phyloP scores from a whole-genome alignment of 345 rosid genomes.

The Adansonia digitata region DNA sequence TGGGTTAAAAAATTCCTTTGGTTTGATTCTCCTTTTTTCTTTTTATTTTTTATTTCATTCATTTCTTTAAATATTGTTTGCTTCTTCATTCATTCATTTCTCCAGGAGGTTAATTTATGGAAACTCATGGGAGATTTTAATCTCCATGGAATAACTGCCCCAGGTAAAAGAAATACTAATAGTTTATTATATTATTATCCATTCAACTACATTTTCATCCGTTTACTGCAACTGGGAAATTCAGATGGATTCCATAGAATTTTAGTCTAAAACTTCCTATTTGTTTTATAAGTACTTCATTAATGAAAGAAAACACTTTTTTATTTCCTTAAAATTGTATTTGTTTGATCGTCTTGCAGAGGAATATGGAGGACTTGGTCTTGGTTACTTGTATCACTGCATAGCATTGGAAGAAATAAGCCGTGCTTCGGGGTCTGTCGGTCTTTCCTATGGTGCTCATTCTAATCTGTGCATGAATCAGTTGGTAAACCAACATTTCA shows the following conservation, averaged over 20 bases:
- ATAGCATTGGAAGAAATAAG: constrained; percentile 90
- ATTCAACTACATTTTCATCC: not conserved
- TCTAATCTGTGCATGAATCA: constrained; percentile 94
- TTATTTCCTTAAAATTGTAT: not conserved
- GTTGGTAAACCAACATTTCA: constrained; percentile 52
- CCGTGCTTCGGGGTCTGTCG: constrained; percentile 90
- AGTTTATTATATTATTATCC: not conserved
- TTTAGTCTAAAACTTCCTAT: not conserved
- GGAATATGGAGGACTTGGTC: constrained; percentile 96
- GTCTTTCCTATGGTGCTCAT: constrained; percentile 87
- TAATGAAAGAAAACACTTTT: not conserved
- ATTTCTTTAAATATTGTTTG: not conserved
- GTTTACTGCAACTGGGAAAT: not conserved
- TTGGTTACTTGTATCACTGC: constrained; percentile 91
- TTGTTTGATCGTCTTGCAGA: constrained; percentile 33
- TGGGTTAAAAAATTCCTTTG: not conserved
- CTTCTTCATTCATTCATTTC: not conserved
- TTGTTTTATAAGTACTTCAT: not conserved
- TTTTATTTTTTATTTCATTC: not conserved
- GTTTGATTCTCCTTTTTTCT: not conserved
- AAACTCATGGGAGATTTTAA: constrained; percentile 91
- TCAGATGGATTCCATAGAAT: not conserved
- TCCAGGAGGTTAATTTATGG: constrained; percentile 85
- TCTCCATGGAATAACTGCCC: constrained; percentile 92
- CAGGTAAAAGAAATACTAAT: too few relatives aligned